Base-by-base conservation (phyloP, 805 yeast species). In the Hanseniaspora pseudoguilliermondii region DNA sequence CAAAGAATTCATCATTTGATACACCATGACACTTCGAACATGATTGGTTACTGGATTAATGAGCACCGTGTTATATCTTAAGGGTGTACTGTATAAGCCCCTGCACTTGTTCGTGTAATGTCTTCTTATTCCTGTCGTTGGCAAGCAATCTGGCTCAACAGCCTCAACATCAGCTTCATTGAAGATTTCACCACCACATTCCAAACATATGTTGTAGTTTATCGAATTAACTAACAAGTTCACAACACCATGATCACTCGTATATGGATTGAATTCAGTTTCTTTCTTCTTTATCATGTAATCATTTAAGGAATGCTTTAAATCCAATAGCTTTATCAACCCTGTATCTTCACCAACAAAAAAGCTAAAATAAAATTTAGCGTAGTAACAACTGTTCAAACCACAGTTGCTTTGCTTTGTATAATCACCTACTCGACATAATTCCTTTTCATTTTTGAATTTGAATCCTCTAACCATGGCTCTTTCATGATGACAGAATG, bases 341-440 rank as follows among this genome's bases (percentile, higher is more conserved):
- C 82, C 82, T 6, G 86, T 83, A 59, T 73, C 79, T 25, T 76
- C 81, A 48, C 64, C 58, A 25, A 50, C 29, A 29, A 52, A 46
- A 7, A 50, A 39, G 13, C 47, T 46, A n/a, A 56, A 47, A 9
- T 36, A 59, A 35, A 38, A 56, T 13, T 51, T 40, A 9, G 53
- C 43, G 42, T 49, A 47, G 18, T 36, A 40, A 36, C 58, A 56
- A 18, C 40, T 41, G 3, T 34, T 29, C 2, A n/a, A 35, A 10
- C 13, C 3, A n/a, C 58, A 56, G 6, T 25, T n/a, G 9, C 23
- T 18, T 15, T 39, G 39, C 15, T 29, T 32, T 10, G 21, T 38
- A 29, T 34, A 27, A 9, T 29, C 13, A 2, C 34, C 25, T 3
- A n/a, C 4, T 18, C 23, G 41, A 27, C 18, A 36, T 18, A 44